Base-by-base conservation (phyloP, 2,329 filamentous ascomycete genomes). In the Trichophyton benhamiae region DNA sequence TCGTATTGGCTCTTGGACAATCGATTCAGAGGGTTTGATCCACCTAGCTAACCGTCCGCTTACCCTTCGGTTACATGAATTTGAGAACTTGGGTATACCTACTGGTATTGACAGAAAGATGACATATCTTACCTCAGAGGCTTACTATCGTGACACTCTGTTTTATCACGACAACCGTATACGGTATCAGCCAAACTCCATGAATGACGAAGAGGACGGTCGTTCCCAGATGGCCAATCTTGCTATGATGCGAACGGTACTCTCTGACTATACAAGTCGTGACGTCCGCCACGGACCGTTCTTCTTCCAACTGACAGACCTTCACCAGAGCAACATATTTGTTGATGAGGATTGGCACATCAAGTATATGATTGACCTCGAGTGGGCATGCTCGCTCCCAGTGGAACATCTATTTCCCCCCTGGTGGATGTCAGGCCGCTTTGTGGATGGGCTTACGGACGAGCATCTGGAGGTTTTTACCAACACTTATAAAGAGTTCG, bases 321-420 rank as follows among this genome's bases (percentile, higher is more conserved):
- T 78, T 13, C 72, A 77, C 60, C 66, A 67, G 53, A 73, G 72
- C 60, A 77, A 78, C 58, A 71, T 72, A 33, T 63, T 63, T 57
- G 70, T 72, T 8, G 69, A 72, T 62, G 58, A 68, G 3, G 61
- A 72, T n/a, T 74, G 72, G 70, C 66, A 73, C 63, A 68, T 74
- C 52, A 72, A 59, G 36, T 65, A 57, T 17, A 60, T 74, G 11
- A 69, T 74, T 57, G 70, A 74, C 59, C 63, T 75, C 6, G 71
- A 74, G 65, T 74, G 68, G 67, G 67, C 68, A 42, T 72, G 67
- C 63, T 68, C 68, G 1, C 65, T 65, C 1, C 72, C 71, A 2
- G 60, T 71, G 9, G 67, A 74, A 61, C 67, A 72, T 64, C 52
- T 67, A 6, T 60, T 63, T 20, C 66, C 69, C 5, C 72, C 69